Evolutionary conservation across 192 early-diverging fungal genomes (phyloP).

Genomic region (Thamnidium elegans): DNA sequence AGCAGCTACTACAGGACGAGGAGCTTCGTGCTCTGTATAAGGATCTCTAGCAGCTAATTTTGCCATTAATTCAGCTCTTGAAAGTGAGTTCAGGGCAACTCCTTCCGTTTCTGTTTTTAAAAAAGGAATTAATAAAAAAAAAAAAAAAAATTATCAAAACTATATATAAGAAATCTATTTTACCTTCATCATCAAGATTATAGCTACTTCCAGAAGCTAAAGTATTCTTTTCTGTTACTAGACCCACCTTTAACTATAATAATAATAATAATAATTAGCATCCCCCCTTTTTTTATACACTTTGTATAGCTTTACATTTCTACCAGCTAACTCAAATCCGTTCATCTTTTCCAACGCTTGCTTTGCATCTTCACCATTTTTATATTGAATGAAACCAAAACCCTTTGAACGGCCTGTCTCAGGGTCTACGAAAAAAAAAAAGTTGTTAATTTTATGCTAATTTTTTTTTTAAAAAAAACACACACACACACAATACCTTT

Average conservation of each 20-base stretch:
- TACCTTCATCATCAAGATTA: conserved; percentile 51
- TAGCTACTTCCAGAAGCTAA: conserved; percentile 32
- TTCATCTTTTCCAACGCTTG: conserved; percentile 81
- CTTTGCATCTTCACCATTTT: conserved; percentile 67
- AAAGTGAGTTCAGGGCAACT: conserved; percentile 63
- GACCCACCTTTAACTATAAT: conserved; percentile 70
- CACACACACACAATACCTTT: conserved; percentile 35
- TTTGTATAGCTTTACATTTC: conserved; percentile 43
- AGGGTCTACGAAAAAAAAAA: conserved; percentile 28
- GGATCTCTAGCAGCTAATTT: conserved; percentile 66
- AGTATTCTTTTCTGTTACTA: conserved; percentile 62
- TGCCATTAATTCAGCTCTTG: conserved; percentile 77
- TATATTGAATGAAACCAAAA: conserved; percentile 76
- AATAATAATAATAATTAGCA: not conserved
- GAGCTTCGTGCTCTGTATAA: conserved; percentile 40
- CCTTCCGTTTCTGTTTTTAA: conserved; percentile 50
- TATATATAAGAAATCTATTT: not conserved
- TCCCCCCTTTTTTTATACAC: not conserved
- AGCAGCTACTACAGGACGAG: not conserved
- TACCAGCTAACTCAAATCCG: conserved; percentile 76
- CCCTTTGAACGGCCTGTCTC: conserved; percentile 73
- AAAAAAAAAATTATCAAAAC: not conserved
- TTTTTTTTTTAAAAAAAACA: not conserved
- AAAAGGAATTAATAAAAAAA: not conserved
- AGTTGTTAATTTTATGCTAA: not conserved